Evolutionary conservation across 192 early-diverging fungal genomes (phyloP).

Genomic region (Polychytrium aggregatum): DNA sequence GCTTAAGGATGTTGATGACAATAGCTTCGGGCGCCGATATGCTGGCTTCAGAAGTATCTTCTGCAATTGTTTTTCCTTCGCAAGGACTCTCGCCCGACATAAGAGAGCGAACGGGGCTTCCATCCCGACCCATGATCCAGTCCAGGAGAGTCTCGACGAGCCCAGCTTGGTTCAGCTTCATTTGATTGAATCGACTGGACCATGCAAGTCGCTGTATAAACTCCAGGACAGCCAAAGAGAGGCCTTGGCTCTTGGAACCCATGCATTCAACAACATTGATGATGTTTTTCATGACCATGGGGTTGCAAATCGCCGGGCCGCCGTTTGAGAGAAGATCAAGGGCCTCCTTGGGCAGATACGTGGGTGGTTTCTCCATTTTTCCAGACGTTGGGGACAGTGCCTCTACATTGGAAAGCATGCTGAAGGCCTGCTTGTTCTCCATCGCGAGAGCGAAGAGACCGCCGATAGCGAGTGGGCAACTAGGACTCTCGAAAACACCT

Average conservation of each 20-base stretch:
- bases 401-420: not conserved
- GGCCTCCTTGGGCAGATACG: not conserved
- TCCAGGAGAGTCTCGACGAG: conserved; percentile 3
- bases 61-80: not conserved
- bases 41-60: conserved; percentile 3
- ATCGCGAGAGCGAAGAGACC: conserved; percentile 45
- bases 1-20: conserved; percentile 21
- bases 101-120: not conserved
- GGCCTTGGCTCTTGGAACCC: no score
- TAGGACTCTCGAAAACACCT: conserved; percentile 26
- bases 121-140: conserved; percentile 13
- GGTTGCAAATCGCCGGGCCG: conserved; percentile 2
- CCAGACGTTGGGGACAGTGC: not conserved
- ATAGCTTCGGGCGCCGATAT: not conserved
- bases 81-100: no score
- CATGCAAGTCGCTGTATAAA: not conserved
- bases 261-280: no score
- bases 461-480: conserved; percentile 35
- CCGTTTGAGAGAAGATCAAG: not conserved
- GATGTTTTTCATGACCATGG: no score
- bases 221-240: conserved; percentile 8
- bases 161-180: conserved; percentile 6
- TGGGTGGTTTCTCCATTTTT: not conserved
- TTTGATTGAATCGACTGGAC: conserved; percentile 14
- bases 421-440: conserved; percentile 18